Percentiles rank a stretch among this genome's conserved stretches.
These are phyloP conservation scores for Coemansia sp. DNA, from an alignment of 192 early-diverging fungal species.

Conservation along the genomic window DNA sequence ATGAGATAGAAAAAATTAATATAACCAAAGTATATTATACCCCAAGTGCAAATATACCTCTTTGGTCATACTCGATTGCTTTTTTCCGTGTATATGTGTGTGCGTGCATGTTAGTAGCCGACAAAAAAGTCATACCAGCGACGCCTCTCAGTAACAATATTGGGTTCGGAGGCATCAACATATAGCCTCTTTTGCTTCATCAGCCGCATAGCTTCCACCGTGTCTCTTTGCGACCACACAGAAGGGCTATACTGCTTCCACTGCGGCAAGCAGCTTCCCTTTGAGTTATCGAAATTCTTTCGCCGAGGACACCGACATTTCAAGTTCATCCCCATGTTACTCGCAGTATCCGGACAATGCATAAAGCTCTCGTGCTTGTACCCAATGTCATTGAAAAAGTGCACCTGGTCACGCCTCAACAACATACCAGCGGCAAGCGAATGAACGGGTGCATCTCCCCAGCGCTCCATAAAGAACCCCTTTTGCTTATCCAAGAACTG, in stretches of 20 bases:
- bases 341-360: conserved; percentile 23
- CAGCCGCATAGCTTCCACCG: conserved; percentile 26
- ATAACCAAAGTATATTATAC: background rate
- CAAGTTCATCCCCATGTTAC: conserved; percentile 1
- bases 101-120: background rate
- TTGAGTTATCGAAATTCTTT: conserved; percentile 24
- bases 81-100: too few relatives aligned
- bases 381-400: conserved; percentile 74
- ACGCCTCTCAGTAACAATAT: conserved; percentile 18
- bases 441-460: conserved; percentile 80
- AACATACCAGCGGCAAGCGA: conserved; percentile 59
- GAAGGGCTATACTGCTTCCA: conserved; percentile 23
- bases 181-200: conserved; percentile 1
- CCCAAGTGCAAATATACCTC: too few relatives aligned
- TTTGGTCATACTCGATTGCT: too few relatives aligned
- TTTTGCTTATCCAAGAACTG: conserved; percentile 60
- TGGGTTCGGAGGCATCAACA: conserved; percentile 8
- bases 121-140: conserved; percentile 43
- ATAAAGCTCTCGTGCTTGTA: conserved; percentile 52
- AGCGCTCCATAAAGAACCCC: conserved; percentile 77
- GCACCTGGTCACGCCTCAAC: conserved; percentile 53
- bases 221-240: conserved; percentile 20
- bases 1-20: background rate
- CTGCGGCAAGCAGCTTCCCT: conserved; percentile 32
- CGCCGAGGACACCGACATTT: conserved; percentile 39